These are phyloP conservation scores for Lasiosphaeris hirsuta DNA, from an alignment of 495 filamentous ascomycete genomes.

Conservation along the genomic window DNA sequence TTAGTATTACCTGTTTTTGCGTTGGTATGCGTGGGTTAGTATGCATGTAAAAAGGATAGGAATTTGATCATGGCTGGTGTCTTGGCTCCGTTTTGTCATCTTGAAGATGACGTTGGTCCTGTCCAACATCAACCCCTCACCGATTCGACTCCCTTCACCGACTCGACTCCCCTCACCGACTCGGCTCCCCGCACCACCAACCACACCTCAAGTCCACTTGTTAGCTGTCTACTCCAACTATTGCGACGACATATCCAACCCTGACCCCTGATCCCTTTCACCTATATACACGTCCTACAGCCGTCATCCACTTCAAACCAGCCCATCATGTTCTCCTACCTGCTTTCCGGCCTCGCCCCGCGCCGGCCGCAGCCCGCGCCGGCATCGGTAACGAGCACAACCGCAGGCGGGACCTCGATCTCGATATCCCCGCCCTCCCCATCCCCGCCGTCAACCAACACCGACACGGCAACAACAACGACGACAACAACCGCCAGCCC, in stretches of 20 bases:
- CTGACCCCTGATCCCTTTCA: background rate
- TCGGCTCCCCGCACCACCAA: background rate
- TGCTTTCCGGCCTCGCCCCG: background rate
- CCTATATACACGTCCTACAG: background rate
- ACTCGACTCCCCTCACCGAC: background rate
- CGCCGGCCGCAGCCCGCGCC: conserved; percentile 8
- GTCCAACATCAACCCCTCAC: background rate
- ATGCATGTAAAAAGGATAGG: too few relatives aligned
- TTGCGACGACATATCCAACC: too few relatives aligned
- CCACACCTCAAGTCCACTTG: background rate
- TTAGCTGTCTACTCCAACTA: background rate
- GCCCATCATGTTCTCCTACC: conserved; percentile 8
- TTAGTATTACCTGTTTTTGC: too few relatives aligned
- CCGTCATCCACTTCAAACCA: background rate
- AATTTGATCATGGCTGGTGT: too few relatives aligned
- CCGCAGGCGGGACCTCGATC: background rate
- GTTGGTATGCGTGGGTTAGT: too few relatives aligned
- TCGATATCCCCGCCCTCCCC: background rate
- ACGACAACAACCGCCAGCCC: background rate
- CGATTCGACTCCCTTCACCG: background rate
- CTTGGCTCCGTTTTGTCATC: too few relatives aligned
- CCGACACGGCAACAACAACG: background rate
- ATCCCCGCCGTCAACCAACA: background rate
- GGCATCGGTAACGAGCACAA: conserved; percentile 13
- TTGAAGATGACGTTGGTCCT: too few relatives aligned